phyloP scores from a whole-genome alignment of 345 rosid genomes.

The Eucalyptus pauciflora region DNA sequence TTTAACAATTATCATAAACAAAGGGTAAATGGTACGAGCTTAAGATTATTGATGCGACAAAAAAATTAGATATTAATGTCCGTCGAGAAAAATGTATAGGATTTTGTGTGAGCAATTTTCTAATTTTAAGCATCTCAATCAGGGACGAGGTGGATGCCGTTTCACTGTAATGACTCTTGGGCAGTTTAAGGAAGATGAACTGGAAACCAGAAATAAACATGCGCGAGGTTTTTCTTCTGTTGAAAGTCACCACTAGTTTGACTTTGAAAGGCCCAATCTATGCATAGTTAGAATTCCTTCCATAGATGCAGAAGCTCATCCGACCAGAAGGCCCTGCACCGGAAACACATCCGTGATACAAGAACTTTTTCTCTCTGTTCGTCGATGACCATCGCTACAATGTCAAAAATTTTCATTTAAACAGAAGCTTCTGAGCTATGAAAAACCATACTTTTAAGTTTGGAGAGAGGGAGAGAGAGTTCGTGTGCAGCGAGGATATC shows the following conservation, averaged over 20 bases:
- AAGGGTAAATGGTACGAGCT: too few species aligned
- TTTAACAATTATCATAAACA: too few species aligned
- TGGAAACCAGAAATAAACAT: not conserved
- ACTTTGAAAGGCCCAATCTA: not conserved
- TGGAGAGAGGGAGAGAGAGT: not conserved
- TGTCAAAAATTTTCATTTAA: not conserved
- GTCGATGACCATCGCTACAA: not conserved
- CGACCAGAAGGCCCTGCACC: not conserved
- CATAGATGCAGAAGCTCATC: not conserved
- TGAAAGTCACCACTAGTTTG: not conserved
- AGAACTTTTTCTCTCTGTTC: not conserved
- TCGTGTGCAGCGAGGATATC: not conserved
- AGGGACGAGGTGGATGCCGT: not conserved
- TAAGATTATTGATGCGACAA: too few species aligned
- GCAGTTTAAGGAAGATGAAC: not conserved
- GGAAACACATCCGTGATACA: not conserved
- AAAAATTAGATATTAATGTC: not conserved
- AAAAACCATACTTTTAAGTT: not conserved
- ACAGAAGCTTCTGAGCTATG: not conserved
- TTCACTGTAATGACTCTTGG: not conserved
- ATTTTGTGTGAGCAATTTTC: not conserved
- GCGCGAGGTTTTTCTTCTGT: not conserved
- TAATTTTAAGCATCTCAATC: not conserved
- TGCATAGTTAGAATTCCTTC: not conserved
- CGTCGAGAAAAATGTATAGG: not conserved